Evolutionary conservation across 179 eudicot species (phyloP).

Genomic region (Heliamphora pulchella): DNA sequence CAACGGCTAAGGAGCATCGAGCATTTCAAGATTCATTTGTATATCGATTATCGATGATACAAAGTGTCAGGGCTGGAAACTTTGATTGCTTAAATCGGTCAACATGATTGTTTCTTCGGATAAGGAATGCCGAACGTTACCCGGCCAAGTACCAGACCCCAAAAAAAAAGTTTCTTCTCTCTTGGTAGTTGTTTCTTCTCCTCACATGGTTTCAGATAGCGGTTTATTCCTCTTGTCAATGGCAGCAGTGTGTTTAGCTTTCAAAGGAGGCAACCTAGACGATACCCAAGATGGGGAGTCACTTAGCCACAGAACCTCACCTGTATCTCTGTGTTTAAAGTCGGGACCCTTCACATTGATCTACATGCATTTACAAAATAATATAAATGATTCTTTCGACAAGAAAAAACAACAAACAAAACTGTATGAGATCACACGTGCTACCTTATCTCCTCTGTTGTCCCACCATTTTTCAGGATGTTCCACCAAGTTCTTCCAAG

Average conservation of each 20-base stretch:
- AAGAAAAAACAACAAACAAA: neutral
- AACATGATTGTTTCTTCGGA: too few species aligned
- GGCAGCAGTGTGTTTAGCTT: conserved; percentile 5
- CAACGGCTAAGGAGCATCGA: too few species aligned
- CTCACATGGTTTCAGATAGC: conserved; percentile 1
- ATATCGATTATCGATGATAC: too few species aligned
- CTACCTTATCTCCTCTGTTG: conserved; percentile 34
- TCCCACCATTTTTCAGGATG: conserved; percentile 47
- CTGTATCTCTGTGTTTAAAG: conserved; percentile 33
- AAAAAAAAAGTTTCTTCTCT: neutral
- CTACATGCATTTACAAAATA: neutral
- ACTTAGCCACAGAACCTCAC: conserved; percentile 35
- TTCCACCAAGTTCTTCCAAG: conserved; percentile 38
- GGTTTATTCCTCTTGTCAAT: neutral
- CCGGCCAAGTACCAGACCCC: neutral
- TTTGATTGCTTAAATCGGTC: too few species aligned
- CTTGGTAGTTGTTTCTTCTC: neutral
- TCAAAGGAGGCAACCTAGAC: conserved; percentile 28
- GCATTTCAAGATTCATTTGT: too few species aligned
- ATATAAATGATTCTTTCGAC: too few species aligned
- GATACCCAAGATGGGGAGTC: conserved; percentile 30
- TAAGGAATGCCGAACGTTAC: too few species aligned
- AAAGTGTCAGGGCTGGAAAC: too few species aligned
- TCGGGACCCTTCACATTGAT: conserved; percentile 27
- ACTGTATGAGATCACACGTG: neutral